phyloP scores from a whole-genome alignment of 768 basidiomycete genomes.

The Zangia roseola region DNA sequence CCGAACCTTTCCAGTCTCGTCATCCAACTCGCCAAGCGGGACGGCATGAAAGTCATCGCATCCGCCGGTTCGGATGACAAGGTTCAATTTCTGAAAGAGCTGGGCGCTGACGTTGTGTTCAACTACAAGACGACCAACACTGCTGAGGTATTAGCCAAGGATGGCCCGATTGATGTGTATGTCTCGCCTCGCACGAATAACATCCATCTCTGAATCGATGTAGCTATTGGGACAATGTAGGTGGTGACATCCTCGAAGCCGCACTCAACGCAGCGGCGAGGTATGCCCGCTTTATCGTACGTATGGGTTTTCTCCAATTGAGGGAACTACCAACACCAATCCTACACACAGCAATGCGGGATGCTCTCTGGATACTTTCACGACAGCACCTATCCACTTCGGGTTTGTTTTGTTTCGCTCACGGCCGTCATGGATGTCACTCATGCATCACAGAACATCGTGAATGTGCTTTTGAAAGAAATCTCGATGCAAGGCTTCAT shows the following conservation, averaged over 20 bases:
- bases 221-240: constrained; percentile 49
- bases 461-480: constrained; percentile 34
- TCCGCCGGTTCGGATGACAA: constrained; percentile 74
- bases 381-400: neutral
- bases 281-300: constrained; percentile 48
- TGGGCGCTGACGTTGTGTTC: constrained; percentile 69
- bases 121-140: constrained; percentile 68
- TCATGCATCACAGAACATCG: neutral
- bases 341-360: constrained; percentile 38
- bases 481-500: constrained; percentile 49
- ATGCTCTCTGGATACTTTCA: constrained; percentile 9
- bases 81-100: constrained; percentile 53
- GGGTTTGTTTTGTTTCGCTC: neutral
- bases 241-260: constrained; percentile 56
- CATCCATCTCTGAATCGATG: neutral
- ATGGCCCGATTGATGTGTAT: constrained; percentile 59
- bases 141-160: constrained; percentile 47
- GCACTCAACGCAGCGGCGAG: constrained; percentile 47
- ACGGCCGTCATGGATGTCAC: neutral
- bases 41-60: constrained; percentile 65
- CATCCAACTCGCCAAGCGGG: constrained; percentile 49
- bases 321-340: too few species aligned
- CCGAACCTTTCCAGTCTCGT: constrained; percentile 35
- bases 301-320: neutral
- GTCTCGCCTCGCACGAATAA: neutral